A percentile compares a stretch with the other conserved stretches of the same genome.
Conservation (phyloP, 305 asterid species). For the Solanum chacoense region DNA sequence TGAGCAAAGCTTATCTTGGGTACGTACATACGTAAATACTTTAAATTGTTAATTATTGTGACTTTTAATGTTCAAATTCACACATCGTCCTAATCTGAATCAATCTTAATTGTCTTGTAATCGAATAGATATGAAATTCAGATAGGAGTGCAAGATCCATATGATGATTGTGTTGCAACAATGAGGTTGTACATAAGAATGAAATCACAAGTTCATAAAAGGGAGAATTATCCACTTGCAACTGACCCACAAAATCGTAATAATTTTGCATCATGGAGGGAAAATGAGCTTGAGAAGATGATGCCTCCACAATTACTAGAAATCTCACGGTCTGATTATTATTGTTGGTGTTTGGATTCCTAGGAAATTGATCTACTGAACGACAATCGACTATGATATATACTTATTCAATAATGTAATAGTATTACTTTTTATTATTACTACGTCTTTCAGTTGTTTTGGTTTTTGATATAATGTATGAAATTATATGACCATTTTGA, state of each 20-base stretch:
- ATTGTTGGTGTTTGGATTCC: slow-evolving; percentile 82
- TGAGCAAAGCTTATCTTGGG: slow-evolving; percentile 85
- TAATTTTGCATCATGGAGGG: slow-evolving; percentile 55
- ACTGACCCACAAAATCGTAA: slow-evolving; percentile 65
- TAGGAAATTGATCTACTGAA: background rate
- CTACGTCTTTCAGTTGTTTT: background rate
- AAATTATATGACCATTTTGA: too few species aligned
- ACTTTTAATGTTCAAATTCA: background rate
- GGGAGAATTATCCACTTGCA: slow-evolving; percentile 53
- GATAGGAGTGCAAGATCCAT: slow-evolving; percentile 70
- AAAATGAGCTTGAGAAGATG: slow-evolving; percentile 78
- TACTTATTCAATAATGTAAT: background rate
- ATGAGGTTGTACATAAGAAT: slow-evolving; percentile 68
- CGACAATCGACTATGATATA: background rate
- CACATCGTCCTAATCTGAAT: background rate
- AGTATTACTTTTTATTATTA: background rate
- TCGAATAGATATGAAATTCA: slow-evolving; percentile 62
- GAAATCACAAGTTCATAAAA: slow-evolving; percentile 52
- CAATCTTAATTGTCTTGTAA: background rate
- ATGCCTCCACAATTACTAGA: slow-evolving; percentile 54
- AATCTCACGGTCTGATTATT: slow-evolving; percentile 67
- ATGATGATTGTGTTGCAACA: slow-evolving; percentile 74
- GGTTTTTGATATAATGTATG: background rate
- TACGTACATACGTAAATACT: slow-evolving; percentile 13
- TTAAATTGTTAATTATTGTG: background rate